These are phyloP conservation scores for Mrakia frigida DNA, from an alignment of 768 basidiomycete species.

Conservation along the genomic window DNA sequence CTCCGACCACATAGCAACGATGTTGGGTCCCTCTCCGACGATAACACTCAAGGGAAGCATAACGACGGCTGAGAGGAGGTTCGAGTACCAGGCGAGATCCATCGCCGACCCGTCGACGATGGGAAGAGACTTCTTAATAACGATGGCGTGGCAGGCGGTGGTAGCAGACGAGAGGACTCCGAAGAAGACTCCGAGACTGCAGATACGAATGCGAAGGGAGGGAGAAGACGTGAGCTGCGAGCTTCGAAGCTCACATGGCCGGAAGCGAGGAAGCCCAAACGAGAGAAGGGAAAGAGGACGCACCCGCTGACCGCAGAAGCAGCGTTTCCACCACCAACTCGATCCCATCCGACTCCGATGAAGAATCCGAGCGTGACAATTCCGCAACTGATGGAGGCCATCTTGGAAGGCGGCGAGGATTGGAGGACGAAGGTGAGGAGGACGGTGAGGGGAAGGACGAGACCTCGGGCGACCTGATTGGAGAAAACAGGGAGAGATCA, in stretches of 20 bases:
- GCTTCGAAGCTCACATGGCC: too few species aligned
- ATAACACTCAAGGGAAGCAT: conserved; percentile 69
- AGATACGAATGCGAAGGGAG: background rate
- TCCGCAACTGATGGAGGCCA: conserved; percentile 67
- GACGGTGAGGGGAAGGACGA: conserved; percentile 91
- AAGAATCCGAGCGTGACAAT: conserved; percentile 91
- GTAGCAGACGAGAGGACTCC: conserved; percentile 81
- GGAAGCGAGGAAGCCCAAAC: background rate
- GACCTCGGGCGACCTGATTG: conserved; percentile 80
- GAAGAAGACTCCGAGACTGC: conserved; percentile 62
- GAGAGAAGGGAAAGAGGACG: background rate
- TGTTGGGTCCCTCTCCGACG: conserved; percentile 65
- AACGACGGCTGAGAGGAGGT: conserved; percentile 67
- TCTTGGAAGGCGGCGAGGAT: conserved; percentile 59
- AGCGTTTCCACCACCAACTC: conserved; percentile 9
- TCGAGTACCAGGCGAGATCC: conserved; percentile 85
- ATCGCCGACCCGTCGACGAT: conserved; percentile 78
- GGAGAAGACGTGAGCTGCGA: background rate
- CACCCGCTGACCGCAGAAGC: conserved; percentile 1
- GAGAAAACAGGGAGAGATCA: background rate
- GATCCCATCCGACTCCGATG: conserved; percentile 54
- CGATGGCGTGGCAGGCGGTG: conserved; percentile 83
- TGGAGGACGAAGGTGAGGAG: conserved; percentile 74
- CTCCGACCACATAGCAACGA: conserved; percentile 59
- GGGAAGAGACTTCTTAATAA: conserved; percentile 77